phyloP scores from a whole-genome alignment of 2,329 filamentous ascomycete species.

The Capronia epimyces region DNA sequence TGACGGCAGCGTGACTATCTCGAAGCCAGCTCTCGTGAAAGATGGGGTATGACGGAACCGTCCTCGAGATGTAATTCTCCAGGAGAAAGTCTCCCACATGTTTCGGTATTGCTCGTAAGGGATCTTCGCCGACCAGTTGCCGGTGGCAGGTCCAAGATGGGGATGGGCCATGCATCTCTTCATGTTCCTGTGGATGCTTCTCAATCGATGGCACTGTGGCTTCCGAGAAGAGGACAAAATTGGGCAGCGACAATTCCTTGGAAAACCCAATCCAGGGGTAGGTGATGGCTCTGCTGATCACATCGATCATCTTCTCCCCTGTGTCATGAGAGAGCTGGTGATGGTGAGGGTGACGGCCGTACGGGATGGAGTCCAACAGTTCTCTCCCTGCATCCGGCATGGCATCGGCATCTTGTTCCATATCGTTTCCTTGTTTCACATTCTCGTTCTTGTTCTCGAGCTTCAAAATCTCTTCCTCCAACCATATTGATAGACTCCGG shows the following conservation, averaged over 20 bases:
- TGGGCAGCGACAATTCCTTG: background rate
- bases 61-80: constrained; percentile 3
- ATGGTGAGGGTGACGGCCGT: background rate
- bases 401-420: no score
- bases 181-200: background rate
- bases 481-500: constrained; percentile 1
- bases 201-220: background rate
- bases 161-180: background rate
- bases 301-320: no score
- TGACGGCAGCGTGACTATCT: background rate
- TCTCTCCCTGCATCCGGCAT: background rate
- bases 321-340: background rate
- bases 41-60: constrained; percentile 3
- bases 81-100: constrained; percentile 8
- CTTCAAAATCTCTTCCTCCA: constrained; percentile 1
- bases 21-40: background rate
- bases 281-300: background rate
- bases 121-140: background rate
- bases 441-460: background rate
- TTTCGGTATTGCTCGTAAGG: constrained; percentile 1
- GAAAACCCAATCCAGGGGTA: constrained; percentile 1
- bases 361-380: background rate
- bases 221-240: background rate
- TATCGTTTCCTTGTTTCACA: background rate
- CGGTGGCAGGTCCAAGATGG: no score